Conservation (phyloP, 495 filamentous ascomycete genomes). For the Penicillium herquei region DNA sequence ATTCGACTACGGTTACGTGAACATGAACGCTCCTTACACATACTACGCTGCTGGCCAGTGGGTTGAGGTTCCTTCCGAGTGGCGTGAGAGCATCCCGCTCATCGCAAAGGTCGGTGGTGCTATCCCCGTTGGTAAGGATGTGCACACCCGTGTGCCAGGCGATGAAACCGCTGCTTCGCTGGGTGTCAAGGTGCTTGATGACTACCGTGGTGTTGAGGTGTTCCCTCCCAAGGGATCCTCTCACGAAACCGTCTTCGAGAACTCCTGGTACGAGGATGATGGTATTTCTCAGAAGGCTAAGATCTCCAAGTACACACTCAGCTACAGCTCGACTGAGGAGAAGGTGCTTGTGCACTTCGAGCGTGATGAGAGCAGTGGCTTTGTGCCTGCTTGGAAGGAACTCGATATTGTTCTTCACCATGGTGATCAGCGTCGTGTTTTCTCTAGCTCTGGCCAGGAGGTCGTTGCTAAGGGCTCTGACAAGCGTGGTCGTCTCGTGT, state of each 20-base stretch:
- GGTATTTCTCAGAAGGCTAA: slow-evolving; percentile 49
- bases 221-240: slow-evolving; percentile 52
- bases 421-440: slow-evolving; percentile 48
- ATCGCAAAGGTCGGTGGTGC: slow-evolving; percentile 60
- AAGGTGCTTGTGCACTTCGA: slow-evolving; percentile 41
- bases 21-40: slow-evolving; percentile 59
- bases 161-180: slow-evolving; percentile 52
- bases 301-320: slow-evolving; percentile 43
- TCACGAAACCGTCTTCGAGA: slow-evolving; percentile 37
- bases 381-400: slow-evolving; percentile 52
- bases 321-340: slow-evolving; percentile 44
- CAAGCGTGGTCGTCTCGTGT: slow-evolving; percentile 33
- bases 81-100: slow-evolving; percentile 60
- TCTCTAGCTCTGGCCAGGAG: slow-evolving; percentile 30
- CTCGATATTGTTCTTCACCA: slow-evolving; percentile 51
- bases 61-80: slow-evolving; percentile 56
- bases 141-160: slow-evolving; percentile 55
- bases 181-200: slow-evolving; percentile 54
- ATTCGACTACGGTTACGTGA: slow-evolving; percentile 57
- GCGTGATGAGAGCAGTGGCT: slow-evolving; percentile 37
- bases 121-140: slow-evolving; percentile 55
- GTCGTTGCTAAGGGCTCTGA: slow-evolving; percentile 34
- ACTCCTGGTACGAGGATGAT: slow-evolving; percentile 64
- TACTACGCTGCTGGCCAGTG: slow-evolving; percentile 59
- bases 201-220: slow-evolving; percentile 62